Conservation (phyloP, 129 eudicot species). For the Heracleum sosnowskyi region DNA sequence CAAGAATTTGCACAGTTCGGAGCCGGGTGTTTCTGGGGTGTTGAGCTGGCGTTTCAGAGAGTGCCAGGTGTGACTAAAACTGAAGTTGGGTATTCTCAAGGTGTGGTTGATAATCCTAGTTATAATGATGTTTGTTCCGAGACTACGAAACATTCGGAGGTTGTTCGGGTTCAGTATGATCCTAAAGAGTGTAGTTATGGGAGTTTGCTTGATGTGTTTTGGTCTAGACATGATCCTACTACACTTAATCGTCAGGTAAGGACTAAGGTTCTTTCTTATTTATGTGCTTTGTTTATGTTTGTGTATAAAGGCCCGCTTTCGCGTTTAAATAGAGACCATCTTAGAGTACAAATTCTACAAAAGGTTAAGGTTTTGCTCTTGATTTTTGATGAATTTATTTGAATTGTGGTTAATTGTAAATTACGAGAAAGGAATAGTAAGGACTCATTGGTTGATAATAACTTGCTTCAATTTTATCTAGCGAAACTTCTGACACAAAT, state of each 20-base stretch:
- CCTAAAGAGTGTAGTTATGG: slow-evolving; percentile 54
- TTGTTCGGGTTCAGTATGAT: slow-evolving; percentile 81
- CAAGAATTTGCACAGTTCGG: slow-evolving; percentile 79
- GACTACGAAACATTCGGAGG: slow-evolving; percentile 65
- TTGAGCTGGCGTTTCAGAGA: slow-evolving; percentile 77
- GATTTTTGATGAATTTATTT: too few species aligned
- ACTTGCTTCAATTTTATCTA: neutral
- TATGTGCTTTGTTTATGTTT: too few species aligned
- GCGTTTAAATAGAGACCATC: neutral
- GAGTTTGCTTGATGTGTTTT: slow-evolving; percentile 56
- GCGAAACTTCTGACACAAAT: neutral
- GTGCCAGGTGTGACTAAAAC: slow-evolving; percentile 80
- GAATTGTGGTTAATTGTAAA: too few species aligned
- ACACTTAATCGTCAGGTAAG: slow-evolving; percentile 82
- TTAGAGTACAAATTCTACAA: neutral
- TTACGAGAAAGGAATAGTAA: neutral
- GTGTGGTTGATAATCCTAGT: slow-evolving; percentile 49
- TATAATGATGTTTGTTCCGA: slow-evolving; percentile 78
- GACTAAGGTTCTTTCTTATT: neutral
- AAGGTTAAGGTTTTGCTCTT: neutral
- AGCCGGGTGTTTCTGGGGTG: slow-evolving; percentile 93
- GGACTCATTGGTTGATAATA: neutral
- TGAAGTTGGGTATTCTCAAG: slow-evolving; percentile 78
- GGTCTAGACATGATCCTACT: slow-evolving; percentile 89
- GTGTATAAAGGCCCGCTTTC: too few species aligned